Evolutionary conservation across 345 rosid species (phyloP), one percentile per base, ranked within the genome.

Genomic region (Aegle marmelos): DNA sequence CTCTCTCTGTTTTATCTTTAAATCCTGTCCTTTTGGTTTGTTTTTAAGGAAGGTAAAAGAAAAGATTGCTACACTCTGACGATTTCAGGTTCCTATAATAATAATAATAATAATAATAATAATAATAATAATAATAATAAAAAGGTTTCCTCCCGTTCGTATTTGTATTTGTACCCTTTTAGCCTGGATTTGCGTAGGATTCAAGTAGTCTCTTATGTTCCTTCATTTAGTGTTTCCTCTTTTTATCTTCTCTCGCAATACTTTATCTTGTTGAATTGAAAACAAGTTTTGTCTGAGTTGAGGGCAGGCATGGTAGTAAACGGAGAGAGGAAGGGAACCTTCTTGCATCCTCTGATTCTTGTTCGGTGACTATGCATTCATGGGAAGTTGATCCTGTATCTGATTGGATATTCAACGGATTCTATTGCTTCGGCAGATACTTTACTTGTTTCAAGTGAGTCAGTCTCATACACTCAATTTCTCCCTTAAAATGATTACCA

Each of bases 401-500:
- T 86, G 88, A 80, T 87, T 54, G 79, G 72, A 71, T 77, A 82
- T 79, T 83, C 82, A 65, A 79, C 83, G 76, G 83, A 68, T 83
- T 85, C 85, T 80, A 1, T 73, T 77, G 72, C 80, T 79, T 85
- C 84, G 78, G 85, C 86, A 74, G 82, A 84, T 77, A 84, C 79
- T 79, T 84, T 56, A 64, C 69, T 78, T 48, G 41, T 86, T 75
- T 73, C 75, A 37, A 87, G 87, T 82, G 36, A 86, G 76, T 53
- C 76, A 45, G 17, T 45, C 50, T 45, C 50, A 19, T 53, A 28
- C 54, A 5, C 80, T 59, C 5, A 1, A 9, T 31, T 53, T n/a
- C 36, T 13, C 53, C 50, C 71, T 75, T 78, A 34, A 68, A 48
- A 70, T 33, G 22, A 73, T 58, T 27, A 66, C 59, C 74, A 25